A percentile compares a stretch with the other conserved stretches of the same genome.
Evolutionary conservation across 306 rosid genomes (phyloP).

Genomic region (Hylodesmum podocarpum): DNA sequence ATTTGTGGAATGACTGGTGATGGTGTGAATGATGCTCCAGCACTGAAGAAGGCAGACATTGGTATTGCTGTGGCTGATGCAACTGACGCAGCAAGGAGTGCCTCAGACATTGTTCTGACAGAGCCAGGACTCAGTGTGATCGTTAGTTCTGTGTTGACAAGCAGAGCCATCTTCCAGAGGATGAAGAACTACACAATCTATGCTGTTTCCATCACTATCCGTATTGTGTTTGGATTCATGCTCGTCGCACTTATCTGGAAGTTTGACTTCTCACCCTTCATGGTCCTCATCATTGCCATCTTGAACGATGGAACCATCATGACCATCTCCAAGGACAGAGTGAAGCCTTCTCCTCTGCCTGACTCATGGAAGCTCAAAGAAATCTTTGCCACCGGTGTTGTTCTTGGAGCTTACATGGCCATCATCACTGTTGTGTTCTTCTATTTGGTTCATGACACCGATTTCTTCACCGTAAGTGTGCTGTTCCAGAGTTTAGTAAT

Average conservation of each 20-base stretch:
- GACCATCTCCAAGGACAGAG: slow-evolving; percentile 95
- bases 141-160: slow-evolving; percentile 82
- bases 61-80: slow-evolving; percentile 98
- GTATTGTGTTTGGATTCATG: slow-evolving; percentile 88
- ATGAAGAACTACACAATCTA: slow-evolving; percentile 96
- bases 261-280: slow-evolving; percentile 90
- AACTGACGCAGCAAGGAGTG: slow-evolving; percentile 89
- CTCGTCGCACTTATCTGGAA: slow-evolving; percentile 82
- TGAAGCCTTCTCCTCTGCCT: slow-evolving; percentile 92
- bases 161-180: slow-evolving; percentile 95
- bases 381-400: slow-evolving; percentile 78
- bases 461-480: slow-evolving; percentile 67
- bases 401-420: slow-evolving; percentile 92
- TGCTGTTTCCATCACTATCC: slow-evolving; percentile 94
- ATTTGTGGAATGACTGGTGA: slow-evolving; percentile 94
- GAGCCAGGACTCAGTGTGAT: slow-evolving; percentile 93
- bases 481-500: not conserved
- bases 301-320: slow-evolving; percentile 93
- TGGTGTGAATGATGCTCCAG: slow-evolving; percentile 95
- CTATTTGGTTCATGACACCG: slow-evolving; percentile 56
- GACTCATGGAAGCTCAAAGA: slow-evolving; percentile 96
- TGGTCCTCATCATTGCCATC: slow-evolving; percentile 84
- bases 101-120: slow-evolving; percentile 91
- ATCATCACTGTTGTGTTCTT: slow-evolving; percentile 78
- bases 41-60: slow-evolving; percentile 87